These are phyloP conservation scores for Chlorella vulgaris DNA, from an alignment of 139 green algal genomes.

Conservation along the genomic window DNA sequence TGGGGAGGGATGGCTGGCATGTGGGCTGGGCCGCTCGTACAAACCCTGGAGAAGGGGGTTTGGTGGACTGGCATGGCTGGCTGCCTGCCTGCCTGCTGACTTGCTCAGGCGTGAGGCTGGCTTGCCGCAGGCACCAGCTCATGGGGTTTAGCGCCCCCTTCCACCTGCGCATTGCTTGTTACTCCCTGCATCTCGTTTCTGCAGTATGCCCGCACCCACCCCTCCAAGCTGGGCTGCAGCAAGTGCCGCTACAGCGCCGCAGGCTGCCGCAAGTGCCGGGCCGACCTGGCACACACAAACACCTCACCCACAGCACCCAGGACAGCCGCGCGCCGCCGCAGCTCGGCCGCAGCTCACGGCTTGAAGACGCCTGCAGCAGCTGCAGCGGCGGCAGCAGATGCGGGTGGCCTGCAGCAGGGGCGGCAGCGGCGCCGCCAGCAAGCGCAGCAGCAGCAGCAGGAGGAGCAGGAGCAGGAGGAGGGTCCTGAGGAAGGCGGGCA, in stretches of 20 bases:
- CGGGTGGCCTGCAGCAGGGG: neutral
- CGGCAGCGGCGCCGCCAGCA: neutral
- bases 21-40: neutral
- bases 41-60: too few relatives aligned
- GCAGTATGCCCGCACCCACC: constrained; percentile 33
- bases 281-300: neutral
- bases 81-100: too few relatives aligned
- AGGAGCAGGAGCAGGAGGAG: neutral
- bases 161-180: too few relatives aligned
- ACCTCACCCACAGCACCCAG: too few relatives aligned
- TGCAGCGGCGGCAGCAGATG: neutral
- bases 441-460: neutral
- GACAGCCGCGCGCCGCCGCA: neutral
- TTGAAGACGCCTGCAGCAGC: neutral
- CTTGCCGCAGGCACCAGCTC: neutral
- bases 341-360: too few relatives aligned
- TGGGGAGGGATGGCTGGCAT: neutral
- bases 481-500: neutral
- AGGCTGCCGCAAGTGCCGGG: constrained; percentile 29
- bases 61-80: too few relatives aligned
- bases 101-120: neutral
- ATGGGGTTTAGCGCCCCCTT: too few relatives aligned
- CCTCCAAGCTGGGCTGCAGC: constrained; percentile 14
- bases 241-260: constrained; percentile 19
- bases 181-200: too few relatives aligned